Conservation (phyloP, 768 basidiomycete species). For the Pisolithus marmoratus region DNA sequence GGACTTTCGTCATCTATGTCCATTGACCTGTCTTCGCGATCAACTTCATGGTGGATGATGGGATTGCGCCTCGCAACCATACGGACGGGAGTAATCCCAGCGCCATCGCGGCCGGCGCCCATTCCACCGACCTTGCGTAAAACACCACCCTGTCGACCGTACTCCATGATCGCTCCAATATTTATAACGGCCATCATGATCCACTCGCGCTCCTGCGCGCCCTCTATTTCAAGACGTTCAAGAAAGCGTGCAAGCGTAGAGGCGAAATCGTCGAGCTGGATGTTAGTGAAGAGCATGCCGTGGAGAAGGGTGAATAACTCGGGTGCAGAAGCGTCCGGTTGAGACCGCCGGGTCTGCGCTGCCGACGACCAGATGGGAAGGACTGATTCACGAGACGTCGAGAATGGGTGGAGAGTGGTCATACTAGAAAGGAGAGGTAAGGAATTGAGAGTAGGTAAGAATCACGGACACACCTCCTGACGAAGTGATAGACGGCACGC, state of each 20-base stretch:
- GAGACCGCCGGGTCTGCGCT: conserved; percentile 56
- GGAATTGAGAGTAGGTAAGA: background rate
- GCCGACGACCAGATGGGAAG: conserved; percentile 81
- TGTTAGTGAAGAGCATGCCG: conserved; percentile 96
- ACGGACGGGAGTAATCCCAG: conserved; percentile 35
- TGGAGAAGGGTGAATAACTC: conserved; percentile 91
- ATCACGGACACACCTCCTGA: conserved; percentile 67
- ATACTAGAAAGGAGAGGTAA: conserved; percentile 48
- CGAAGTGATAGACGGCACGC: conserved; percentile 86
- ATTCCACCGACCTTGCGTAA: conserved; percentile 56
- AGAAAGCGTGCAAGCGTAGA: conserved; percentile 78
- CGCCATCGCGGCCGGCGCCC: conserved; percentile 33
- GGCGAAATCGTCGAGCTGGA: conserved; percentile 88
- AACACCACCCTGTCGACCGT: conserved; percentile 69
- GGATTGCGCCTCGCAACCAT: conserved; percentile 46
- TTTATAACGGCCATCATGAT: conserved; percentile 93
- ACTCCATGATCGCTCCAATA: conserved; percentile 78
- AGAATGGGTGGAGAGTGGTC: conserved; percentile 85
- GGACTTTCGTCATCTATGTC: conserved; percentile 54
- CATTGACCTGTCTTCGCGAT: conserved; percentile 50
- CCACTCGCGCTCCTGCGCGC: conserved; percentile 84
- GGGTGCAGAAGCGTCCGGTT: conserved; percentile 64
- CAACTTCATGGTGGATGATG: conserved; percentile 25
- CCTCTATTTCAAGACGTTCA: conserved; percentile 80
- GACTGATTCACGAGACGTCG: conserved; percentile 84